phyloP scores from a whole-genome alignment of 495 filamentous ascomycete genomes.

The Annulohypoxylon nitens region DNA sequence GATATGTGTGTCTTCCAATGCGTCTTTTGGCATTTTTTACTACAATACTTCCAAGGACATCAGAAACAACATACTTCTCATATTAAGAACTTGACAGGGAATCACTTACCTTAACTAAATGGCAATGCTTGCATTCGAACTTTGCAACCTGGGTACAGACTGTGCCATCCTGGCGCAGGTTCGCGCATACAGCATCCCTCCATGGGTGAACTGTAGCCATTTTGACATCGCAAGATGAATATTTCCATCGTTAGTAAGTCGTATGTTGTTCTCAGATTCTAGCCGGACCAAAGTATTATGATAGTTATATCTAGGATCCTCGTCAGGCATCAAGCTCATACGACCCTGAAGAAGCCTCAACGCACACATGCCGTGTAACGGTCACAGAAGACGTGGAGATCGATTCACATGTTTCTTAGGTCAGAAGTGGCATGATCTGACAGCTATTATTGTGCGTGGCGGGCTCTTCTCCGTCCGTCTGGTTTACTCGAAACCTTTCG shows the following conservation, averaged over 20 bases:
- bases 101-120: constrained; percentile 22
- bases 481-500: neutral
- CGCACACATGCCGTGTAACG: neutral
- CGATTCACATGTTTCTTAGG: neutral
- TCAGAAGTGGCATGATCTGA: neutral
- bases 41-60: constrained; percentile 22
- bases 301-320: neutral
- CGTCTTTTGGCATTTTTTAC: constrained; percentile 17
- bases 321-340: neutral
- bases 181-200: neutral
- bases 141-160: neutral
- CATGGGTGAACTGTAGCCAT: neutral
- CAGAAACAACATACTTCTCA: neutral
- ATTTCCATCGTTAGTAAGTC: neutral
- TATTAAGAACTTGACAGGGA: neutral
- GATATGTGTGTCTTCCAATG: constrained; percentile 31
- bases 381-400: neutral
- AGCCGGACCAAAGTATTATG: neutral
- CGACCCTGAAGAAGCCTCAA: neutral
- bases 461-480: neutral
- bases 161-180: neutral
- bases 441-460: neutral
- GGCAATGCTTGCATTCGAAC: constrained; percentile 15
- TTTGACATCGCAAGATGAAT: neutral
- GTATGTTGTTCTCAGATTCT: neutral